Percentiles rank a stretch among this genome's conserved stretches.
Conservation (phyloP, 108 stramenopile genomes). For the Schizochytrium sp. region DNA sequence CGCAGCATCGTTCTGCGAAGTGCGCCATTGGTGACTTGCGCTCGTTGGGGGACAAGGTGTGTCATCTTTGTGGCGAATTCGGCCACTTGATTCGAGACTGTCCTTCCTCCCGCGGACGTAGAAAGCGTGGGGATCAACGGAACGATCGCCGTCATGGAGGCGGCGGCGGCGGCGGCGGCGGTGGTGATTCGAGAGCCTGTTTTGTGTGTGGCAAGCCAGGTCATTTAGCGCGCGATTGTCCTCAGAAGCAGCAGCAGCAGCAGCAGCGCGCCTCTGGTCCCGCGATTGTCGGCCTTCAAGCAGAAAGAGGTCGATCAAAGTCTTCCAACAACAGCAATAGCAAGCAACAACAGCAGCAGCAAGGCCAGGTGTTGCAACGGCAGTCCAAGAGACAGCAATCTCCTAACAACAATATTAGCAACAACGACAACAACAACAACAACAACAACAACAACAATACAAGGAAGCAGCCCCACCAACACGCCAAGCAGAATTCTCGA, state of each 20-base stretch:
- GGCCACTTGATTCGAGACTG: not conserved
- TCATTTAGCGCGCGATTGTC: not conserved
- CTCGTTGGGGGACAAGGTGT: not conserved
- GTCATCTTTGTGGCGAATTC: not conserved
- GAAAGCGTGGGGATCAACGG: not conserved
- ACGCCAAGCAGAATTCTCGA: not conserved
- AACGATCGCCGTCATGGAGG: not conserved
- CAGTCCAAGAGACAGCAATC: not conserved
- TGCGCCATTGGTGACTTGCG: not conserved
- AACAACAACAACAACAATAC: too few species aligned
- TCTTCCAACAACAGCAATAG: too few species aligned
- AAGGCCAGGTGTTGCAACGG: too few species aligned
- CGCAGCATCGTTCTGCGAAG: not conserved
- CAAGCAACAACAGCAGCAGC: too few species aligned
- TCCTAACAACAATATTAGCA: not conserved
- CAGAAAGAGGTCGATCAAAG: too few species aligned
- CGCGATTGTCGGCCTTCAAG: too few species aligned
- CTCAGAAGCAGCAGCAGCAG: not conserved
- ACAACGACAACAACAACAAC: not conserved
- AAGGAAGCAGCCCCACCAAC: not conserved
- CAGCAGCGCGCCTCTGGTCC: too few species aligned
- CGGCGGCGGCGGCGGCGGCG: not conserved
- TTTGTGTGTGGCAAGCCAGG: not conserved
- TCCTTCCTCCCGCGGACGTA: not conserved
- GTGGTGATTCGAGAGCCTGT: not conserved